Evolutionary conservation across 2,329 filamentous ascomycete genomes (phyloP).

Genomic region (Dryadomyces quercus-mongolicae): DNA sequence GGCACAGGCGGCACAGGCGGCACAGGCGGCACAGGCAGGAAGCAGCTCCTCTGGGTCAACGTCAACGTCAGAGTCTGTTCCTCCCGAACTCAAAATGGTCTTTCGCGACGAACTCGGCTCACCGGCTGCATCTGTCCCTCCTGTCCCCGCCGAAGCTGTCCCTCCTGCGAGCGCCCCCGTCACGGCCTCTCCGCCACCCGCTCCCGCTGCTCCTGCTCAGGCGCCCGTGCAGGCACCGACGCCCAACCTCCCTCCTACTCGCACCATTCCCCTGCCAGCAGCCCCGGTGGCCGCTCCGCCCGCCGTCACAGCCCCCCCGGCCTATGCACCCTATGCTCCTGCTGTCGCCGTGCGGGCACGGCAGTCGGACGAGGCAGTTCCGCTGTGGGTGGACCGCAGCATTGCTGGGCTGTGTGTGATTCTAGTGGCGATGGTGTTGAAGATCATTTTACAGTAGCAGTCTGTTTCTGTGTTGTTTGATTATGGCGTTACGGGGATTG

Average conservation of each 20-base stretch:
- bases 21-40: background rate
- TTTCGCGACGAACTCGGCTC: slow-evolving; percentile 60
- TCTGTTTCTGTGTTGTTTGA: too few relatives aligned
- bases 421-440: slow-evolving; percentile 57
- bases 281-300: background rate
- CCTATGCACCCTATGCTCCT: slow-evolving; percentile 20
- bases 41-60: background rate
- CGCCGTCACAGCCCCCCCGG: slow-evolving; percentile 18
- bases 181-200: background rate
- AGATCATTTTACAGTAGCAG: slow-evolving; percentile 14
- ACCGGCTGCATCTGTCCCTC: background rate
- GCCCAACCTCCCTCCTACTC: slow-evolving; percentile 15
- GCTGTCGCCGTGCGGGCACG: background rate
- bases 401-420: slow-evolving; percentile 63
- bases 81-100: slow-evolving; percentile 49
- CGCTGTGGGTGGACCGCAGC: slow-evolving; percentile 68
- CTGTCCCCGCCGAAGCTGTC: too few relatives aligned
- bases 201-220: background rate
- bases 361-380: slow-evolving; percentile 35
- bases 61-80: slow-evolving; percentile 19
- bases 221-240: slow-evolving; percentile 9
- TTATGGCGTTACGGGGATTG: too few relatives aligned
- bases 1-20: background rate
- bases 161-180: background rate
- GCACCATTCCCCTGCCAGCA: background rate